These are phyloP conservation scores for Gossypium gossypioides DNA, from an alignment of 441 rosid genomes.

Conservation along the genomic window DNA sequence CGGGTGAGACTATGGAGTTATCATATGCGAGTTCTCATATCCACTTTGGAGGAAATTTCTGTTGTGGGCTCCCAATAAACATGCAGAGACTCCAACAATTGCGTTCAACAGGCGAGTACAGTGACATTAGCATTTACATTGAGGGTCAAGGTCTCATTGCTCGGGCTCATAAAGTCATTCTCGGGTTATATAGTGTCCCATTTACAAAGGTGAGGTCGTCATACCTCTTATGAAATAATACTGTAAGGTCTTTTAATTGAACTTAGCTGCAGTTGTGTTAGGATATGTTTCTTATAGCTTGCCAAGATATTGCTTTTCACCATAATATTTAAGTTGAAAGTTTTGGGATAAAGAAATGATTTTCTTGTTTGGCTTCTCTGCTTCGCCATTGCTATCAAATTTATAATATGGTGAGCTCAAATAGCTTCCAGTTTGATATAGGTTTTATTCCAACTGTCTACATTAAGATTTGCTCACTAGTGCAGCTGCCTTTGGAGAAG, in stretches of 20 bases:
- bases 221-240: neutral
- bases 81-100: constrained; percentile 46
- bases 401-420: neutral
- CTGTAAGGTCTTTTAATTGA: neutral
- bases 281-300: constrained; percentile 7
- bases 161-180: constrained; percentile 59
- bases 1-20: constrained; percentile 50
- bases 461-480: neutral
- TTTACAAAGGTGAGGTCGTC: constrained; percentile 68
- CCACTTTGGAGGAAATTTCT: constrained; percentile 39
- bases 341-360: neutral
- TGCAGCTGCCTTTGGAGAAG: neutral
- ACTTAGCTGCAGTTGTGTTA: neutral
- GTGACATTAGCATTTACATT: constrained; percentile 49
- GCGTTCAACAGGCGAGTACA: constrained; percentile 39
- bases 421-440: neutral
- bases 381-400: neutral
- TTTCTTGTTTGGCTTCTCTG: neutral
- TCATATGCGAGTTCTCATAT: constrained; percentile 47
- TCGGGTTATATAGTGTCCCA: constrained; percentile 80
- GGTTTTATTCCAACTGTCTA: neutral
- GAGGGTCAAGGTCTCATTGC: constrained; percentile 61
- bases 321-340: neutral
- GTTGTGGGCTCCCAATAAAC: constrained; percentile 61
- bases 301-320: neutral